Base-by-base conservation (phyloP, 1,284 basidiomycete genomes). In the Heterobasidion occidentale region DNA sequence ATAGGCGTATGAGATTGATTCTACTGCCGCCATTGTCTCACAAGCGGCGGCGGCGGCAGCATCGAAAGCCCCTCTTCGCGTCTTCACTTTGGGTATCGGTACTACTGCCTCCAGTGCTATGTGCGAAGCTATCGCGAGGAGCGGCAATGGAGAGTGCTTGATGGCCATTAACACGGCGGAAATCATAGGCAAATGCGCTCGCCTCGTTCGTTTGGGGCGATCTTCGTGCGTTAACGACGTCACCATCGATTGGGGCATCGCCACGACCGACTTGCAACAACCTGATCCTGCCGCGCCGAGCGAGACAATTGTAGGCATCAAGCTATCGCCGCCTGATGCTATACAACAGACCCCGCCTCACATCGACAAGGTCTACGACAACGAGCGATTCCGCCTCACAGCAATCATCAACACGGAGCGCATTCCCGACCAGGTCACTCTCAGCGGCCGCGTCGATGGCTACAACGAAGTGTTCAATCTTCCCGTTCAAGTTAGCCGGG, bases 61-160 rank as follows among this genome's bases (percentile, higher is more conserved):
- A 9, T 5, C 50, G 5, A 36, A 63, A 1, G 69, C 72, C 0
- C 71, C 69, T 9, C 58, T 79, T 2, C 77, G 79, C 9, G 70
- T 83, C 1, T 84, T 81, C 56, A 73, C 74, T 5, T 71, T 84
- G 1, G 83, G 81, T 0, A 81, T 84, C n/a, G 82, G 83, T 9
- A 53, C 65, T 44, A 61, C 61, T 1, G 74, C 78, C 9, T 83
- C 83, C 7, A 77, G 71, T 9, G 76, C 70, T 0, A 69, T 78
- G 60, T 82, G 80, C 60, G 71, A 77, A 60, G 66, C 71, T 3
- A 77, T 84, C 17, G 80, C 82, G 1, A 62, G 68, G 12, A 70
- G 70, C 1, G 83, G 83, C 1, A 73, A 77, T 17, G 83, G 82
- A 6, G 68, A 71, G 15, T 76, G 64, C 56, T 63, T 81, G 0